Base-by-base conservation (phyloP, 345 rosid genomes). In the Carallia pectinifolia region DNA sequence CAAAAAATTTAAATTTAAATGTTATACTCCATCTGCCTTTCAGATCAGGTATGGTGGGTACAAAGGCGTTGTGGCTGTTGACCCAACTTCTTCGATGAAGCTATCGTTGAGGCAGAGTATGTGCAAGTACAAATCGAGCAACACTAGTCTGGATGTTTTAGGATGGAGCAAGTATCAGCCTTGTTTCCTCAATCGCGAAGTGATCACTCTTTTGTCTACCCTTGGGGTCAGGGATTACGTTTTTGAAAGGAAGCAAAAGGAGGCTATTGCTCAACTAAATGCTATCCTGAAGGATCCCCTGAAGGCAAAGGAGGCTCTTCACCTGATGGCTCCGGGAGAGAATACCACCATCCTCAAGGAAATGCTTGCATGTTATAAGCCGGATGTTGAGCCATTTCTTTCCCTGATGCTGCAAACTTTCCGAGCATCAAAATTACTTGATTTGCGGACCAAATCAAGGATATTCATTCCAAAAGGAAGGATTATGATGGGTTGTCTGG, bases 361-460 rank as follows among this genome's bases (percentile, higher is more conserved):
- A 71, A 75, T 93, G 82, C 81, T 93, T 17, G 47, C 54, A 55
- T 89, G 90, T 60, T 93, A 89, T 55, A 76, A 58, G 74, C 96
- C 98, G 5, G 85, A 87, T 68, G 75, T 75, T 0, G 98, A 93
- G 72, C 98, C 97, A 2, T 91, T 83, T 77, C 94, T 93, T 47
- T 85, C 91, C 5, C 91, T 91, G 98, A 93, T 93, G 91, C 85
- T 93, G 77, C 94, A 81, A 75, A 88, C 85, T 2, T 87, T 93
- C 77, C 85, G 90, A 27, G 94, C 88, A 1, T 81, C 92, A 2
- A 93, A 87, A 82, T 75, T 91, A 79, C 74, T 83, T 47, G 91
- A 89, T 8, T 66, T 93, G 64, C 81, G 87, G 73, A 93, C 85
- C 1, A 93, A 81, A 75, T 52, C 96, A 36, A 80, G 90, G 72